Percentiles rank a stretch among this genome's conserved stretches.
Conservation (phyloP, 768 basidiomycete genomes). For the Crassisporium funariophilum region DNA sequence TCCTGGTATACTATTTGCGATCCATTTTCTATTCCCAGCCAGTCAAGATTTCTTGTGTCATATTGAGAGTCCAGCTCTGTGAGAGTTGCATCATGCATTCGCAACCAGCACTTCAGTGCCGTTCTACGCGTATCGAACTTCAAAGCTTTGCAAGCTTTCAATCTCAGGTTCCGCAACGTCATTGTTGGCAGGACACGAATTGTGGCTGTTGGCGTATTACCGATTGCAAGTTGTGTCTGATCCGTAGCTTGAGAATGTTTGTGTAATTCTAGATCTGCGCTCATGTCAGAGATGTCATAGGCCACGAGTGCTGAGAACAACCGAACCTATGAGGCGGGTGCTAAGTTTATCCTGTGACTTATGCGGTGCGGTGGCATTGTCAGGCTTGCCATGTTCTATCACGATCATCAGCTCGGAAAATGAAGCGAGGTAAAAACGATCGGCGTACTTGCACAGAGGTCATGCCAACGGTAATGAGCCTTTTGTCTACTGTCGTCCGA, state of each 20-base stretch:
- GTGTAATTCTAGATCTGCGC: conserved; percentile 25
- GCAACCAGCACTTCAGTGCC: conserved; percentile 54
- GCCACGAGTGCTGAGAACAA: conserved; percentile 2
- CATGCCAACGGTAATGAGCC: conserved; percentile 66
- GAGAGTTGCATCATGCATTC: conserved; percentile 50
- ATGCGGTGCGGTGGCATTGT: conserved; percentile 31
- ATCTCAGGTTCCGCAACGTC: conserved; percentile 62
- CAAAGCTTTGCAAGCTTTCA: conserved; percentile 60
- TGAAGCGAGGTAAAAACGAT: conserved; percentile 2
- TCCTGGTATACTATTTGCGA: conserved; percentile 40
- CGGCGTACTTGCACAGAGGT: conserved; percentile 61
- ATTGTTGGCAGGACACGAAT: conserved; percentile 70
- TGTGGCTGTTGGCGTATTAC: conserved; percentile 22
- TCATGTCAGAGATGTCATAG: not conserved
- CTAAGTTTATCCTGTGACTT: conserved; percentile 54
- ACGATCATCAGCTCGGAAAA: conserved; percentile 3
- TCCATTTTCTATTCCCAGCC: conserved; percentile 71
- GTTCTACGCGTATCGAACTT: conserved; percentile 33
- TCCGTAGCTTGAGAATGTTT: conserved; percentile 16
- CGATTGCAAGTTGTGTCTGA: conserved; percentile 11
- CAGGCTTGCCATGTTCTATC: conserved; percentile 61
- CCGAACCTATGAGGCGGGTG: conserved; percentile 61
- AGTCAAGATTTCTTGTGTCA: conserved; percentile 59
- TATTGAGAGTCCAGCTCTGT: conserved; percentile 47
- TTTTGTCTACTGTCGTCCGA: conserved; percentile 45